Conservation (phyloP, 176 grass and related monocot species). For the Triticum timopheevii region DNA sequence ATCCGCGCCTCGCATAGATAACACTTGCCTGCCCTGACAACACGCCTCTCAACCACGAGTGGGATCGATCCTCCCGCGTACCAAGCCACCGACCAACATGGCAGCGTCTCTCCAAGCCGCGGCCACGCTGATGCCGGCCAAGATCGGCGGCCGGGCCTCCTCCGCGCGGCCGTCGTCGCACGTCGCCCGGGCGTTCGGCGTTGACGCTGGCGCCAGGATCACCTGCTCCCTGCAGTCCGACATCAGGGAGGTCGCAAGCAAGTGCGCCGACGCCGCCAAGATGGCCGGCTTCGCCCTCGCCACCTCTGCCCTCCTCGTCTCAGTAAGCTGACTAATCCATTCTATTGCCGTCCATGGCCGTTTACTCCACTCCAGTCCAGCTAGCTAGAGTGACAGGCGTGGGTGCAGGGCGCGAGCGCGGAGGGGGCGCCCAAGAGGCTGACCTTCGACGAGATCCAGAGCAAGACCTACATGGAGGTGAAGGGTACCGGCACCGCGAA, state of each 20-base stretch:
- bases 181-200: neutral
- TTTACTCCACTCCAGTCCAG: neutral
- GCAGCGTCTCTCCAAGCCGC: constrained; percentile 82
- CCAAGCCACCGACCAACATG: constrained; percentile 35
- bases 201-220: constrained; percentile 29
- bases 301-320: constrained; percentile 74
- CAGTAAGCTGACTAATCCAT: constrained; percentile 35
- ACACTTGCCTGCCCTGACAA: constrained; percentile 30
- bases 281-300: constrained; percentile 82
- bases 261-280: constrained; percentile 68
- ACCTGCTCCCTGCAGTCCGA: constrained; percentile 65
- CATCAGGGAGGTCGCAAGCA: constrained; percentile 52
- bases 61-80: neutral
- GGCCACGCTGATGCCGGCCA: constrained; percentile 82
- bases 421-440: constrained; percentile 68
- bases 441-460: constrained; percentile 87
- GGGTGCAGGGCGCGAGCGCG: constrained; percentile 59
- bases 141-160: constrained; percentile 46
- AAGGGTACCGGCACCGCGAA: constrained; percentile 88
- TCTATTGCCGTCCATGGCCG: neutral
- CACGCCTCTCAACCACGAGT: constrained; percentile 24
- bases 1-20: constrained; percentile 52
- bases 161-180: constrained; percentile 32
- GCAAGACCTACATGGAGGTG: constrained; percentile 90
- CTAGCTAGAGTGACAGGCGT: neutral